phyloP scores from a whole-genome alignment of 768 basidiomycete genomes.

The Butyriboletus loyo region DNA sequence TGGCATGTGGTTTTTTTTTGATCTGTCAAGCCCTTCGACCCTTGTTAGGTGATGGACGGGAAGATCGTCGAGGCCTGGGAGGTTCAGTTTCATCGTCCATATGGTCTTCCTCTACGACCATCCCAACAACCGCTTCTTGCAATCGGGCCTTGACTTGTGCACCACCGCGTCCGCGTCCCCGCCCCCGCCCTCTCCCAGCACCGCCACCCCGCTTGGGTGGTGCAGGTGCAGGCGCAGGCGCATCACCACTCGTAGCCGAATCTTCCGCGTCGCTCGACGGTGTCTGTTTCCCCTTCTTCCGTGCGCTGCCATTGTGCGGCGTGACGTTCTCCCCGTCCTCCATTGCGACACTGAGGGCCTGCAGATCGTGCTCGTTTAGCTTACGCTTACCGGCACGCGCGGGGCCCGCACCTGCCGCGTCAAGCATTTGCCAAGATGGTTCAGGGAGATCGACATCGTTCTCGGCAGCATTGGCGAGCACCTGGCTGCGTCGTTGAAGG shows the following conservation, averaged over 20 bases:
- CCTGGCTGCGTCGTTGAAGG: slow-evolving; percentile 48
- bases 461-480: slow-evolving; percentile 47
- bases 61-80: slow-evolving; percentile 32
- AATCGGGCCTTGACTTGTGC: slow-evolving; percentile 16
- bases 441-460: slow-evolving; percentile 39
- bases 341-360: slow-evolving; percentile 27
- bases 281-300: slow-evolving; percentile 26
- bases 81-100: slow-evolving; percentile 23
- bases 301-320: slow-evolving; percentile 6
- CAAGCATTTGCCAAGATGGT: slow-evolving; percentile 59
- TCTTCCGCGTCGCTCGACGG: slow-evolving; percentile 17
- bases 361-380: slow-evolving; percentile 27
- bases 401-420: slow-evolving; percentile 20
- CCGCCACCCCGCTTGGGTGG: slow-evolving; percentile 17
- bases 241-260: slow-evolving; percentile 11
- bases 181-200: slow-evolving; percentile 23
- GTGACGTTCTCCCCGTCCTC: slow-evolving; percentile 15
- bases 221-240: neutral
- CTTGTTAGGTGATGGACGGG: slow-evolving; percentile 35
- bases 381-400: slow-evolving; percentile 38
- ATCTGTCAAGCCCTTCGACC: slow-evolving; percentile 14
- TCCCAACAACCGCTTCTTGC: slow-evolving; percentile 25
- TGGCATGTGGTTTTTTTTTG: neutral
- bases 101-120: slow-evolving; percentile 31
- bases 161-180: slow-evolving; percentile 20